phyloP scores from a whole-genome alignment of 208 protist species.

The Acanthamoeba lugdunensis region DNA sequence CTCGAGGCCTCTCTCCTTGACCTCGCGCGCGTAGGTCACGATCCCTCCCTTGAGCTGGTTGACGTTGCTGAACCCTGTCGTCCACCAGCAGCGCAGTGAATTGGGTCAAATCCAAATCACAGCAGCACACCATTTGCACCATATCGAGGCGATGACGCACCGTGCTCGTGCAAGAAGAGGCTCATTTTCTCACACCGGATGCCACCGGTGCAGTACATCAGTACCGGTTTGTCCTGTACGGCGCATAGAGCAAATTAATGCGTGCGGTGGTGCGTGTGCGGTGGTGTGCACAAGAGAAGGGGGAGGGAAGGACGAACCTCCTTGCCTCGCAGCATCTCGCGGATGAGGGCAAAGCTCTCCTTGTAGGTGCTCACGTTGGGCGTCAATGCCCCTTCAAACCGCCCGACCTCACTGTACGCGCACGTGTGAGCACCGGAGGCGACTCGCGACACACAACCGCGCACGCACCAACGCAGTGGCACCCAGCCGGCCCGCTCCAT shows the following conservation, averaged over 20 bases:
- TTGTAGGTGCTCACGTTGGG: constrained; percentile 36
- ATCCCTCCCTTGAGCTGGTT: constrained; percentile 24
- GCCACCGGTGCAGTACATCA: constrained; percentile 76
- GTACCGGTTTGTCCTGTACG: neutral
- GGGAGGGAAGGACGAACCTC: neutral
- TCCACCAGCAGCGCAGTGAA: no score
- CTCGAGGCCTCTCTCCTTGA: neutral
- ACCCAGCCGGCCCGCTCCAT: no score
- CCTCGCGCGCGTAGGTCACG: neutral
- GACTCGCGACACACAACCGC: neutral
- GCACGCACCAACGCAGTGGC: no score
- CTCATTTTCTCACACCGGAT: constrained; percentile 67
- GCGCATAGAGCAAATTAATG: no score
- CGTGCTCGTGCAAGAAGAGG: constrained; percentile 46
- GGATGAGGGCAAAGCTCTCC: constrained; percentile 7
- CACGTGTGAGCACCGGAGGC: neutral
- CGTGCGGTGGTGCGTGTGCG: neutral
- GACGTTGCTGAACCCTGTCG: neutral
- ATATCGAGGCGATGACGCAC: no score
- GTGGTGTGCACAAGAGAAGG: neutral
- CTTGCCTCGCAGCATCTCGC: constrained; percentile 22
- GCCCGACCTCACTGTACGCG: neutral
- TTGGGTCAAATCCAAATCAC: no score
- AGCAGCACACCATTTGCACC: no score
- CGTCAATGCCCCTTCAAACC: neutral